phyloP scores from a whole-genome alignment of 139 green algal genomes.

The Chlorella sp. region DNA sequence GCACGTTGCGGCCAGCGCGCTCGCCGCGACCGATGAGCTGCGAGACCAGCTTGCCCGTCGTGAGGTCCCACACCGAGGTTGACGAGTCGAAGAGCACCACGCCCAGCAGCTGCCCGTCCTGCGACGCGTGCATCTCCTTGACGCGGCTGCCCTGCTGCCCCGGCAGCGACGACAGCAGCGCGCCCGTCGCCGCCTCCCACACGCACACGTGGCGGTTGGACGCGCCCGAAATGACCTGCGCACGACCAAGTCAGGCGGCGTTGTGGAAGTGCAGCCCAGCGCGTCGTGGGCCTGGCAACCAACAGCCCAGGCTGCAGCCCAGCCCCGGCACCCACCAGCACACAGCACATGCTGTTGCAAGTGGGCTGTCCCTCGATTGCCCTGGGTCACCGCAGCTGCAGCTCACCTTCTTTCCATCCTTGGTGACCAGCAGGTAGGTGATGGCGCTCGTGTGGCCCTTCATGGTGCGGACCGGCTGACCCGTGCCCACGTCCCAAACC shows the following conservation, averaged over 20 bases:
- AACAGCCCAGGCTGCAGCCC: no score
- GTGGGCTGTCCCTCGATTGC: slow-evolving; percentile 42
- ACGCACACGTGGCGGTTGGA: slow-evolving; percentile 7
- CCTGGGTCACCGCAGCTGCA: no score
- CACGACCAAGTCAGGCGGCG: no score
- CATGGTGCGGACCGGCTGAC: neutral
- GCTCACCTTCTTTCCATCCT: neutral
- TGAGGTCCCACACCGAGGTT: slow-evolving; percentile 22
- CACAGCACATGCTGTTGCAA: slow-evolving; percentile 25
- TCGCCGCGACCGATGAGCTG: slow-evolving; percentile 55
- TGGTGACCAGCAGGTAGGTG: neutral
- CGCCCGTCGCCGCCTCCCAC: slow-evolving; percentile 3
- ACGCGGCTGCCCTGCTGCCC: slow-evolving; percentile 48
- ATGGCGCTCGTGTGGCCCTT: no score
- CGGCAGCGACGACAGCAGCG: slow-evolving; percentile 1
- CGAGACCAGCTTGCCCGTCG: slow-evolving; percentile 7
- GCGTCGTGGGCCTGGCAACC: no score
- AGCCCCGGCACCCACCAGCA: slow-evolving; percentile 17
- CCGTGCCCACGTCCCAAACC: neutral
- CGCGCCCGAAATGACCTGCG: slow-evolving; percentile 4
- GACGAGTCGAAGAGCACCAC: slow-evolving; percentile 60
- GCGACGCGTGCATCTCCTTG: slow-evolving; percentile 53
- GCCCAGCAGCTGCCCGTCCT: slow-evolving; percentile 23
- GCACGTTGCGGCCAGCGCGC: slow-evolving; percentile 34
- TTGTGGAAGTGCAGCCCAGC: no score